These are phyloP conservation scores for Pyrus bretschneideri DNA, from an alignment of 306 rosid genomes.

Conservation along the genomic window DNA sequence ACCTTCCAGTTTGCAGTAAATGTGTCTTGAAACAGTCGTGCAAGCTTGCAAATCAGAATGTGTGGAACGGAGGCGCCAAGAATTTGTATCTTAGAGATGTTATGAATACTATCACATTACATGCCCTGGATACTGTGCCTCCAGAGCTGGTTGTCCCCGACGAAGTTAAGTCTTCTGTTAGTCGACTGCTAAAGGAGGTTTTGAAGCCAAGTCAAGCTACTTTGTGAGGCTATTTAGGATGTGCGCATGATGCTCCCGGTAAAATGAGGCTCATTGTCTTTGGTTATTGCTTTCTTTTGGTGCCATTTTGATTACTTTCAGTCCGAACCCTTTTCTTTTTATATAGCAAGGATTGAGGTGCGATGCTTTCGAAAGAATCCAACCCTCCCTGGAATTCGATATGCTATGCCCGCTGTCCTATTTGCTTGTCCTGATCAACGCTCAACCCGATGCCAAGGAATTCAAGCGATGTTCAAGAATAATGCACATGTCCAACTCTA, in stretches of 20 bases:
- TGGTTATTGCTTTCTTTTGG: background rate
- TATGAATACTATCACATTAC: conserved; percentile 40
- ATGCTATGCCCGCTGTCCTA: background rate
- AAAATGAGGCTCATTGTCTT: background rate
- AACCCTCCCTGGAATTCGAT: background rate
- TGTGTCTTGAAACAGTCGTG: conserved; percentile 37
- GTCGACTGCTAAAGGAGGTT: conserved; percentile 52
- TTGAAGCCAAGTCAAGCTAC: conserved; percentile 46
- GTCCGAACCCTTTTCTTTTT: background rate
- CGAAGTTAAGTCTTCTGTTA: conserved; percentile 35
- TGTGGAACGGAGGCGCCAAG: conserved; percentile 35
- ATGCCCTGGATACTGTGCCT: conserved; percentile 44
- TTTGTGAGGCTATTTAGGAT: conserved; percentile 7
- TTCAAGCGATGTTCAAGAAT: background rate
- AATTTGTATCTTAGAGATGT: conserved; percentile 35
- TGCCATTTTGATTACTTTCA: background rate
- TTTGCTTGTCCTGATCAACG: background rate
- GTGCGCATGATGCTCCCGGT: background rate
- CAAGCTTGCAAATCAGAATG: conserved; percentile 46
- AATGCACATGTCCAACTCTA: background rate
- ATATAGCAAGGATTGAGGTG: background rate
- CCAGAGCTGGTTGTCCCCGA: conserved; percentile 45
- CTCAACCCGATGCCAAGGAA: background rate
- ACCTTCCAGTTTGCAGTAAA: conserved; percentile 39
- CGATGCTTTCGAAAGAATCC: background rate